Conservation (phyloP, 257 asterid species). For the Mitragyna speciosa region DNA sequence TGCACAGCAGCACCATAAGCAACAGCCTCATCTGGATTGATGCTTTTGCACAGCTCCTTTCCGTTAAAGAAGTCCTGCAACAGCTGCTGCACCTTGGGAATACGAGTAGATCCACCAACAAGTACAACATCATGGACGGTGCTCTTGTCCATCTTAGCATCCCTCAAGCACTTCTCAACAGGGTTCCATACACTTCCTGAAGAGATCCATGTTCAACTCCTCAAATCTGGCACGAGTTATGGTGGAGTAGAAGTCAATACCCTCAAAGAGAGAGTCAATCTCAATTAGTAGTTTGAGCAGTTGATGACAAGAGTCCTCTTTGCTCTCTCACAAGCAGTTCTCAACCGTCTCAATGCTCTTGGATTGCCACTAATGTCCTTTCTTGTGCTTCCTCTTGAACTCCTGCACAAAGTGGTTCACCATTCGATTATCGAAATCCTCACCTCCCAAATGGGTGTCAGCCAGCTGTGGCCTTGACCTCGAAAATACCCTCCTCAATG, state of each 20-base stretch:
- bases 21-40: constrained; percentile 47
- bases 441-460: constrained; percentile 47
- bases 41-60: constrained; percentile 48
- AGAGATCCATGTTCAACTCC: constrained; percentile 77
- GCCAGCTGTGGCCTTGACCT: constrained; percentile 47
- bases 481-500: constrained; percentile 43
- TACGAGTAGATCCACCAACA: constrained; percentile 46
- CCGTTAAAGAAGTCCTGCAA: constrained; percentile 43
- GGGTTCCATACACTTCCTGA: constrained; percentile 83
- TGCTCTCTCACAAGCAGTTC: constrained; percentile 82
- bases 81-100: constrained; percentile 44
- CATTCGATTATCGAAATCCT: constrained; percentile 65
- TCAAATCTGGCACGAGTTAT: constrained; percentile 78
- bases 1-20: constrained; percentile 51
- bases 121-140: constrained; percentile 61
- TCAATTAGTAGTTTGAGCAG: constrained; percentile 86
- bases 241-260: constrained; percentile 76
- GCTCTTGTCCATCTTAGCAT: constrained; percentile 91
- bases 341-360: constrained; percentile 63
- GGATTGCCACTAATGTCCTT: constrained; percentile 73
- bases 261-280: constrained; percentile 70
- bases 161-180: constrained; percentile 91
- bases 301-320: constrained; percentile 86
- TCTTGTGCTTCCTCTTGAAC: constrained; percentile 81
- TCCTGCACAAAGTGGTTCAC: constrained; percentile 83